These are phyloP conservation scores for Trichoderma breve DNA, from an alignment of 2,329 filamentous ascomycete species.

Conservation along the genomic window DNA sequence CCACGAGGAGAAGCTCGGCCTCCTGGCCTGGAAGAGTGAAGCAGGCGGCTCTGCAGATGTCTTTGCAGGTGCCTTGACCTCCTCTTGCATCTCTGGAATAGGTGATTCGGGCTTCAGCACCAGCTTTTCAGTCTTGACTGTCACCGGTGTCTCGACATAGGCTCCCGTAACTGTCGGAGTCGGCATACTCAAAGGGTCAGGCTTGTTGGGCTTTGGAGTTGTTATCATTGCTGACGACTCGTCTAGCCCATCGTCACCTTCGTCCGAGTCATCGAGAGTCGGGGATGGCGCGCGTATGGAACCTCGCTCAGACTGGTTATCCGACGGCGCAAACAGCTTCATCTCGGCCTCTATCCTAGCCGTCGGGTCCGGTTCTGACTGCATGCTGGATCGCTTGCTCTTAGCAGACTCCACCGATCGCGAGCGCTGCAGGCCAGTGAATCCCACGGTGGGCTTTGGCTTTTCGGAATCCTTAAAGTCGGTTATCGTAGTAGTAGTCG, in stretches of 20 bases:
- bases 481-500: not conserved
- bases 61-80: conserved; percentile 26
- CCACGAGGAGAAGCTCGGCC: conserved; percentile 27
- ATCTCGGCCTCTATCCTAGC: conserved; percentile 57
- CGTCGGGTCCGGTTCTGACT: conserved; percentile 54
- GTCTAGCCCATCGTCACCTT: conserved; percentile 30
- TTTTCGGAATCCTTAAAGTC: conserved; percentile 26
- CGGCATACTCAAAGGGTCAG: conserved; percentile 48
- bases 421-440: conserved; percentile 43
- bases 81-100: conserved; percentile 23
- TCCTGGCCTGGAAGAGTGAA: conserved; percentile 28
- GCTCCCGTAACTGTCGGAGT: conserved; percentile 56
- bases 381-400: conserved; percentile 49
- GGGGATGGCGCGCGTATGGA: conserved; percentile 52
- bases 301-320: conserved; percentile 56
- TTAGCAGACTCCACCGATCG: conserved; percentile 45
- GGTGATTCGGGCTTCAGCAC: conserved; percentile 24
- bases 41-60: conserved; percentile 17
- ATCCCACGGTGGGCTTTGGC: conserved; percentile 45
- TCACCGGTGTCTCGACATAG: conserved; percentile 56
- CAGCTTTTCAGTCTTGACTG: conserved; percentile 39
- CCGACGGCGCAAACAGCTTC: conserved; percentile 53
- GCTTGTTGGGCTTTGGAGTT: conserved; percentile 47
- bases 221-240: conserved; percentile 34
- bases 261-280: conserved; percentile 33